Conservation (phyloP, 129 eudicot species). For the Solidago caesia region DNA sequence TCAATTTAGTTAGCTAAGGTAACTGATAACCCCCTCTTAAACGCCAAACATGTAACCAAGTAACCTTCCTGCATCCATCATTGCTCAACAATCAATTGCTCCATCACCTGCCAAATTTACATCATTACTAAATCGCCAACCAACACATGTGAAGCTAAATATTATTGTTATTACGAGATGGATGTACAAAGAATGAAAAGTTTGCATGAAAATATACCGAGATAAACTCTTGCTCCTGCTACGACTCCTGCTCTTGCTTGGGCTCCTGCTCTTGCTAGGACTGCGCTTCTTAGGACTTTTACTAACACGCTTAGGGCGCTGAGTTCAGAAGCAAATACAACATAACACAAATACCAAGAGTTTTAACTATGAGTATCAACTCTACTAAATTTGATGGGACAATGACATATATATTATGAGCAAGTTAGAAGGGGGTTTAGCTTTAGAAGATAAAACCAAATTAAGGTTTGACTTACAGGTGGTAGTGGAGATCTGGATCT, state of each 20-base stretch:
- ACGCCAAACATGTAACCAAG: conserved; percentile 11
- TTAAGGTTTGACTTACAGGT: conserved; percentile 62
- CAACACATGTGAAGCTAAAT: neutral
- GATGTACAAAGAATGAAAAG: neutral
- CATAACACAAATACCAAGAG: conserved; percentile 14
- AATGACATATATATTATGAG: neutral
- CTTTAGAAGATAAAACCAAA: neutral
- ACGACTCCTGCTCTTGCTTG: conserved; percentile 53
- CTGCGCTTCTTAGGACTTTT: conserved; percentile 61
- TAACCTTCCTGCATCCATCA: conserved; percentile 16
- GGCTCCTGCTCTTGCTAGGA: conserved; percentile 55
- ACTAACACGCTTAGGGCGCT: conserved; percentile 61
- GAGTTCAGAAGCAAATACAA: conserved; percentile 23
- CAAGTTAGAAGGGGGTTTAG: neutral
- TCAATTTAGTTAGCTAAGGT: conserved; percentile 13
- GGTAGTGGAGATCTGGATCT: conserved; percentile 93
- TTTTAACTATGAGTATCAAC: neutral
- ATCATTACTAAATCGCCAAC: neutral
- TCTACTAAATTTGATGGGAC: neutral
- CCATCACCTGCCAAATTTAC: conserved; percentile 27
- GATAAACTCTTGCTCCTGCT: conserved; percentile 80
- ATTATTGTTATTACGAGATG: neutral
- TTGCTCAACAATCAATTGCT: conserved; percentile 5
- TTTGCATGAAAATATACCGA: conserved; percentile 33
- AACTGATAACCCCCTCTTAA: conserved; percentile 6